Evolutionary conservation across 176 grass and related monocot species (phyloP), one percentile per base, ranked within the genome.

Genomic region (Triticum monococcum): DNA sequence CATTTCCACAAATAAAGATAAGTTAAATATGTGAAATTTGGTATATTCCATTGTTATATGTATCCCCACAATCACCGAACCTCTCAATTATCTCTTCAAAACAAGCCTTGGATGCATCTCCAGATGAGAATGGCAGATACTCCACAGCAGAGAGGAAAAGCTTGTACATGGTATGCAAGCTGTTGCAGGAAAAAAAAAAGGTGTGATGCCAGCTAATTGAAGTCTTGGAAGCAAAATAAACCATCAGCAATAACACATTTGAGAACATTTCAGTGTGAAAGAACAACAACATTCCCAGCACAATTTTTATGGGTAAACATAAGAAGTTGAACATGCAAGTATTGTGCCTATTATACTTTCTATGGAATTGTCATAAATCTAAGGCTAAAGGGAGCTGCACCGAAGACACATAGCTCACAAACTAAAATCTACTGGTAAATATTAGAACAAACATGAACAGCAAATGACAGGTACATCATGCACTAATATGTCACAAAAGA

Each of bases 71-170:
- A 81, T 84, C 59, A 91, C 33, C 86, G 66, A 80, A 98, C 96
- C 91, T 98, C 75, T 98, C 96, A 84, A 98, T 91, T 64, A 98
- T 95, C 59, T 98, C 96, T 85, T 98, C 91, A 82, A 98, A 95
- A 92, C 81, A 91, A 84, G 93, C 90, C 66, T 91, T 94, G 35
- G 86, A 91, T 37, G 41, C 83, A 88, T 95, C 90, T 64, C 75
- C 82, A 64, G 88, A 91, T 24, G 91, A 91, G 84, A 98, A 98
- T 24, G 96, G 91, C 76, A 98, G 82, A 88, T 98, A 98, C 66
- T 98, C 91, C 74, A 98, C 88, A 81, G 91, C 93, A 69, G 94
- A 94, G 60, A 92, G 88, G 79, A 98, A 98, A 79, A 98, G 89
- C 71, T 98, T 98, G 83, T 94, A 90, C 84, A 95, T 98, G 26